Percentiles rank a stretch among this genome's conserved stretches.
These are phyloP conservation scores for Corniculantispora saksenae DNA, from an alignment of 2,329 filamentous ascomycete genomes.

Conservation along the genomic window DNA sequence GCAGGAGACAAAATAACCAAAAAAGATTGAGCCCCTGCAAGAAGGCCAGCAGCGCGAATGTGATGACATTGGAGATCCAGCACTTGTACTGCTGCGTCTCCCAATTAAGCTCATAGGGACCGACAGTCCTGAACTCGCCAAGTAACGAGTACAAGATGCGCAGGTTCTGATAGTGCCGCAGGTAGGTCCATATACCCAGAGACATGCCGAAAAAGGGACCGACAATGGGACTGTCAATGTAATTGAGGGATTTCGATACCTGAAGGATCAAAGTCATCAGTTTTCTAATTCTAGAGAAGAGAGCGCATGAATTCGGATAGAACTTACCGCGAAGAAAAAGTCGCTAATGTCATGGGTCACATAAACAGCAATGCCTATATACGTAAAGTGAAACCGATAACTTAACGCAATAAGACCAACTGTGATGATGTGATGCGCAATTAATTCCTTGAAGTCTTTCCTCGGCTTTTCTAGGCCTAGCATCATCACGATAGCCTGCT, in stretches of 20 bases:
- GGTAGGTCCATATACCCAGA: slow-evolving; percentile 82
- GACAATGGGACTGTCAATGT: slow-evolving; percentile 78
- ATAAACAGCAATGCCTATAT: slow-evolving; percentile 91
- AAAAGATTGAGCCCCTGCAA: slow-evolving; percentile 78
- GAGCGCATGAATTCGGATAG: no score
- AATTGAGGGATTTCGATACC: slow-evolving; percentile 92
- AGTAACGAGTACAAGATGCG: slow-evolving; percentile 74
- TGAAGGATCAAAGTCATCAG: no score
- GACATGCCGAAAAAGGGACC: slow-evolving; percentile 83
- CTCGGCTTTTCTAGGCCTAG: slow-evolving; percentile 88
- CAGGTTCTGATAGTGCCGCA: slow-evolving; percentile 83
- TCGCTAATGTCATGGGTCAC: slow-evolving; percentile 93
- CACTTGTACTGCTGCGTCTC: slow-evolving; percentile 77
- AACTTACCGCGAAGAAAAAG: slow-evolving; percentile 91
- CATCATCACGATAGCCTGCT: slow-evolving; percentile 86
- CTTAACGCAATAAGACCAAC: slow-evolving; percentile 79
- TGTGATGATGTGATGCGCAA: slow-evolving; percentile 88
- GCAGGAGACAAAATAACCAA: slow-evolving; percentile 77
- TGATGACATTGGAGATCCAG: slow-evolving; percentile 67
- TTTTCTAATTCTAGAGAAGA: no score
- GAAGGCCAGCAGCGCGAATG: slow-evolving; percentile 61
- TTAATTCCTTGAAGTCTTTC: slow-evolving; percentile 93
- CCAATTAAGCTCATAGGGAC: slow-evolving; percentile 77
- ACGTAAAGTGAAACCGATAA: slow-evolving; percentile 96
- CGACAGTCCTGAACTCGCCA: slow-evolving; percentile 73